Evolutionary conservation across 495 filamentous ascomycete species (phyloP).

Genomic region (Penicillium paradoxum): DNA sequence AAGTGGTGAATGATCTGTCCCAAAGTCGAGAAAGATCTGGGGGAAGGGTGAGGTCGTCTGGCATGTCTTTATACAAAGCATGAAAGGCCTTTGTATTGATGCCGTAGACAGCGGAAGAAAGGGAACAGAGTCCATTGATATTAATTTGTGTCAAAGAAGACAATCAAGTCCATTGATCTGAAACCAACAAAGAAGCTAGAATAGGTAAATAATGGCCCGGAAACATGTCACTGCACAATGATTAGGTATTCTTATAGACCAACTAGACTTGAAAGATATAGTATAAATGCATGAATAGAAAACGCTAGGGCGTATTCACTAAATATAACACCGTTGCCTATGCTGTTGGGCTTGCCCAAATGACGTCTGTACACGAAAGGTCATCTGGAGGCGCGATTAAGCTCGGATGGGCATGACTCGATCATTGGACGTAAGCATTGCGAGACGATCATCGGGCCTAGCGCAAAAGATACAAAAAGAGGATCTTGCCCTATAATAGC

Average conservation of each 20-base stretch:
- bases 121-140: background rate
- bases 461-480: background rate
- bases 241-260: background rate
- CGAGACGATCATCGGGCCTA: slow-evolving; percentile 1
- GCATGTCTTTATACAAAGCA: background rate
- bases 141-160: background rate
- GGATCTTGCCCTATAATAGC: background rate
- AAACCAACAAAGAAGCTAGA: background rate
- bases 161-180: background rate
- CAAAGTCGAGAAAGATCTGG: background rate
- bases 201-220: background rate
- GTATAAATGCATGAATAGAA: background rate
- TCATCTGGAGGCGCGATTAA: slow-evolving; percentile 15
- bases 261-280: background rate
- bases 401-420: slow-evolving; percentile 15
- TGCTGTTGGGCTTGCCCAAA: slow-evolving; percentile 8
- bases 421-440: slow-evolving; percentile 13
- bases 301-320: background rate
- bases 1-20: background rate
- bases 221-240: background rate
- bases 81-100: background rate
- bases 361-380: slow-evolving; percentile 16
- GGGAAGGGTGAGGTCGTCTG: background rate
- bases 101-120: background rate
- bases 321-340: slow-evolving; percentile 1